These are phyloP conservation scores for Crotalaria pallida DNA, from an alignment of 306 rosid genomes.

Conservation along the genomic window DNA sequence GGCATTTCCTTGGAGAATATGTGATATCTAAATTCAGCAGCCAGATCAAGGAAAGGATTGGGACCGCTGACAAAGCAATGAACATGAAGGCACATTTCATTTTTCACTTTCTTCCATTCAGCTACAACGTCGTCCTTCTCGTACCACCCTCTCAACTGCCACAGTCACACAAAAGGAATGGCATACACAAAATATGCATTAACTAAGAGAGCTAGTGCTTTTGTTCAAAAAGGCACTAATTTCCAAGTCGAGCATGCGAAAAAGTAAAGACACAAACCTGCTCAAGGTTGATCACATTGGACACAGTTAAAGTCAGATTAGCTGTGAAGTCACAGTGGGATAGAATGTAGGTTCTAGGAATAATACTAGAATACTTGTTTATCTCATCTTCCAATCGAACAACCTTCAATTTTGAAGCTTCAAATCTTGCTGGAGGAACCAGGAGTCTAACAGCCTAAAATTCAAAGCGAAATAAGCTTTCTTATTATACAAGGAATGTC, in stretches of 20 bases:
- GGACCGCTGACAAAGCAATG: slow-evolving; percentile 98
- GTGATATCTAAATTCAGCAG: slow-evolving; percentile 90
- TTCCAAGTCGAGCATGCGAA: neutral
- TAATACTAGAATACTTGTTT: slow-evolving; percentile 48
- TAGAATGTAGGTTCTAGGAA: slow-evolving; percentile 87
- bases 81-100: slow-evolving; percentile 82
- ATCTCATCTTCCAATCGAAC: slow-evolving; percentile 52
- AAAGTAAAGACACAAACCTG: slow-evolving; percentile 50
- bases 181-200: neutral
- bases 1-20: slow-evolving; percentile 97
- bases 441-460: slow-evolving; percentile 68
- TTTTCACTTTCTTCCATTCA: slow-evolving; percentile 92
- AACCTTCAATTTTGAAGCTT: slow-evolving; percentile 86
- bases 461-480: neutral
- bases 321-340: slow-evolving; percentile 98
- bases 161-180: neutral
- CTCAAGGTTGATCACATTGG: slow-evolving; percentile 84
- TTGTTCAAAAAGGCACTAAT: neutral
- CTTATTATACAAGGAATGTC: neutral
- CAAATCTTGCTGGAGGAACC: slow-evolving; percentile 81
- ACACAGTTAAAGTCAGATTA: slow-evolving; percentile 81
- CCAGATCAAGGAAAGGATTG: slow-evolving; percentile 55
- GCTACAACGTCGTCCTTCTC: slow-evolving; percentile 94
- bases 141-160: slow-evolving; percentile 91
- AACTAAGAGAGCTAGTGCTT: neutral